phyloP scores from a whole-genome alignment of 495 filamentous ascomycete species.

The Trichoderma parareesei region DNA sequence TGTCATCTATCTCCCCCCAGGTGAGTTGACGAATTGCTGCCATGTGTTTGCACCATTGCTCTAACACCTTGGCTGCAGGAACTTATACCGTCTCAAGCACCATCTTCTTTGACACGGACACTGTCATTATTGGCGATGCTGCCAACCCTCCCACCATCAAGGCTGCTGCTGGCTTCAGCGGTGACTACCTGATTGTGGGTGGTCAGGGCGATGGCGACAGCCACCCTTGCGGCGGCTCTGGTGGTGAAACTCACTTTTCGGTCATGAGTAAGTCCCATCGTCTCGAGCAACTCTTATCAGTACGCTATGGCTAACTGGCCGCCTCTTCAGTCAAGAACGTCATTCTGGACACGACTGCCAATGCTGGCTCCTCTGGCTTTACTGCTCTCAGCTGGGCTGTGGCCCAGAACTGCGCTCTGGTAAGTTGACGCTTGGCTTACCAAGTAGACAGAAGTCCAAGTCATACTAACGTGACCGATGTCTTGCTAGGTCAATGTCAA shows the following conservation, averaged over 20 bases:
- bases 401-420: conserved; percentile 32
- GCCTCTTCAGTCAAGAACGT: conserved; percentile 47
- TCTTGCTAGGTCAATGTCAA: conserved; percentile 1
- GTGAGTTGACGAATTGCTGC: not conserved
- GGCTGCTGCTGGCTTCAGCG: conserved; percentile 41
- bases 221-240: conserved; percentile 11
- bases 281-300: too few relatives aligned
- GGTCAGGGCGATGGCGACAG: conserved; percentile 34
- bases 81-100: conserved; percentile 50
- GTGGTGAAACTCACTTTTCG: conserved; percentile 13
- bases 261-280: conserved; percentile 9
- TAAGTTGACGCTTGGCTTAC: conserved; percentile 18
- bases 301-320: not conserved
- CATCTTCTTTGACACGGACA: conserved; percentile 48
- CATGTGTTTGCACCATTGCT: not conserved
- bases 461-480: not conserved
- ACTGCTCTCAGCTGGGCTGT: conserved; percentile 66
- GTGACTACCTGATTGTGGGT: conserved; percentile 28
- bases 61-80: conserved; percentile 27
- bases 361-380: conserved; percentile 35
- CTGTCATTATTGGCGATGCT: conserved; percentile 60
- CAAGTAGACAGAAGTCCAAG: not conserved
- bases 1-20: conserved; percentile 16
- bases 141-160: conserved; percentile 56
- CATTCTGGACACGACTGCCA: conserved; percentile 55